phyloP scores from a whole-genome alignment of 768 basidiomycete species.

The Psilocybe cyanescens region DNA sequence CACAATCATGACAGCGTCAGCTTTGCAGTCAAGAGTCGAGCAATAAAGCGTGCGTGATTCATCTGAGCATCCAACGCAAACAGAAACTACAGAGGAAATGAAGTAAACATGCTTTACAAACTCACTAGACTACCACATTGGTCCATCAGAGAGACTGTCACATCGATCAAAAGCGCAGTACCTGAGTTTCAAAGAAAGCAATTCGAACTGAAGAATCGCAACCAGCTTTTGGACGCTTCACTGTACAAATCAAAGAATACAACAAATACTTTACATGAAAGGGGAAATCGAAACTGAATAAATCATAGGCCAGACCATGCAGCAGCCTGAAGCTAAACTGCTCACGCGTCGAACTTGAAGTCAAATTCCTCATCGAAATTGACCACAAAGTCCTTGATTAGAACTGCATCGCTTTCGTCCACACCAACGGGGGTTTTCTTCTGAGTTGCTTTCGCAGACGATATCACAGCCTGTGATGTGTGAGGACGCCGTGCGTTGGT shows the following conservation, averaged over 20 bases:
- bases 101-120: no score
- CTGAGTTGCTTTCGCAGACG: neutral
- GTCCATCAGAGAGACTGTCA: no score
- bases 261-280: neutral
- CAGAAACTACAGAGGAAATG: no score
- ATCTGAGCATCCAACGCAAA: no score
- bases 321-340: neutral
- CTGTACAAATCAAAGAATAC: neutral
- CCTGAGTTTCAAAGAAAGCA: no score
- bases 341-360: conserved; percentile 5
- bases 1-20: no score
- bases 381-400: neutral
- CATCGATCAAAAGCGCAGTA: no score
- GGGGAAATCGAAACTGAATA: neutral
- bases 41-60: no score
- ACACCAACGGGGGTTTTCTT: neutral
- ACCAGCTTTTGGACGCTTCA: no score
- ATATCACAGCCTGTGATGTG: conserved; percentile 13
- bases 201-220: no score
- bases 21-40: no score
- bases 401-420: neutral
- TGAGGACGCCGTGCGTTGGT: conserved; percentile 12
- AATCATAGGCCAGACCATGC: neutral
- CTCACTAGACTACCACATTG: no score
- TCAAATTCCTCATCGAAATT: conserved; percentile 7